phyloP scores from a whole-genome alignment of 1,139 yeast species.

The Candida pseudoviswanathii region DNA sequence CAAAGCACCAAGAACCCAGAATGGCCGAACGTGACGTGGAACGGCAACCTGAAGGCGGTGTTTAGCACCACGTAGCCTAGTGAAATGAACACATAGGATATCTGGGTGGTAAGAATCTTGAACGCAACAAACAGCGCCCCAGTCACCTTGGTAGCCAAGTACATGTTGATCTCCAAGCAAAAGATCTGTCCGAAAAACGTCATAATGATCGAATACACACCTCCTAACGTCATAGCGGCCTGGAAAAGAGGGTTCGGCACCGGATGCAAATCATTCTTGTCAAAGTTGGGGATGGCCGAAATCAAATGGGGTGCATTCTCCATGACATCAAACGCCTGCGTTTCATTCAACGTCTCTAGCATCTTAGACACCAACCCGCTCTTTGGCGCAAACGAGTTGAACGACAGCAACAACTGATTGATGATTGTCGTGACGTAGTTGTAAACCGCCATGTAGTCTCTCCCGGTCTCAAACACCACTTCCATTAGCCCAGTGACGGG shows the following conservation, averaged over 20 bases:
- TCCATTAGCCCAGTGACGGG: constrained; percentile 23
- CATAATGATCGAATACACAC: constrained; percentile 30
- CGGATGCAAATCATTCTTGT: constrained; percentile 24
- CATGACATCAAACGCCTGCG: constrained; percentile 21
- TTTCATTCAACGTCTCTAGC: constrained; percentile 21
- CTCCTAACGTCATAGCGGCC: constrained; percentile 37
- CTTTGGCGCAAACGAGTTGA: constrained; percentile 19
- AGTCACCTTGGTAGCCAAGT: constrained; percentile 31
- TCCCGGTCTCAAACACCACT: constrained; percentile 33
- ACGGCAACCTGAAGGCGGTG: constrained; percentile 45
- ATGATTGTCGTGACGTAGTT: constrained; percentile 24
- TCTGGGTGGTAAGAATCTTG: constrained; percentile 44
- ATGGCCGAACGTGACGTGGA: constrained; percentile 37
- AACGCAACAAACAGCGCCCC: constrained; percentile 41
- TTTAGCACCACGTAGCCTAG: constrained; percentile 44
- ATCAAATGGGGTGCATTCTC: constrained; percentile 26
- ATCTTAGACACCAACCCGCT: constrained; percentile 24
- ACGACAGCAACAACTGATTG: constrained; percentile 19
- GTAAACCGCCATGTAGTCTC: constrained; percentile 33
- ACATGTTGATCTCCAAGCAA: constrained; percentile 28
- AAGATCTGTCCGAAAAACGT: constrained; percentile 33
- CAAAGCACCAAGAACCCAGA: constrained; percentile 68
- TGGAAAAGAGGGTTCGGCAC: constrained; percentile 26
- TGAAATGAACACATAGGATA: constrained; percentile 43
- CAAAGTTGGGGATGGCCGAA: constrained; percentile 27